Conservation (phyloP, 2,329 filamentous ascomycete genomes). For the Hymenoscyphus fructigenus region DNA sequence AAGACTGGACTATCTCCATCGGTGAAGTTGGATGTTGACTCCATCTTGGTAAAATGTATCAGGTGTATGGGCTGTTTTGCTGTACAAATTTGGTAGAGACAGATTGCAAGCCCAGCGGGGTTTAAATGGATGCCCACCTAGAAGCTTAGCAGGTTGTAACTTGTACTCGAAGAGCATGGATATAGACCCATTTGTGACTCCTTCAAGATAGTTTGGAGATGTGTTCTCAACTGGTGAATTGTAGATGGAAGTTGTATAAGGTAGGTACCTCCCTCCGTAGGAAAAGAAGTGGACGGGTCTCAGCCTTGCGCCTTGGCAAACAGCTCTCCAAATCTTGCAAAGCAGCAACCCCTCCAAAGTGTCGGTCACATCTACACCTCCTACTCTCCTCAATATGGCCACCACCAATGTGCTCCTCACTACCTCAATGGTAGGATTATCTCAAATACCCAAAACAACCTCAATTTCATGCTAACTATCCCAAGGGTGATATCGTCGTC, state of each 20-base stretch:
- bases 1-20: conserved; percentile 27
- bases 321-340: background rate
- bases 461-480: conserved; percentile 6
- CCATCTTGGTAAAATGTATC: conserved; percentile 18
- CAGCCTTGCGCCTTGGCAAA: conserved; percentile 2
- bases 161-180: background rate
- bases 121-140: background rate
- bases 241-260: background rate
- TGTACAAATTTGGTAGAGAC: background rate
- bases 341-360: background rate
- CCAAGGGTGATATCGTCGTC: conserved; percentile 75
- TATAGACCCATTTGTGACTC: background rate
- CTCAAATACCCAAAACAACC: background rate
- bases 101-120: background rate
- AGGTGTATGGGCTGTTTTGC: background rate
- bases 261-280: too few species aligned
- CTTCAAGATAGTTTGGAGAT: background rate
- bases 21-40: conserved; percentile 19
- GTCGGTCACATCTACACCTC: background rate
- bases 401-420: conserved; percentile 79
- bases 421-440: conserved; percentile 69
- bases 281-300: background rate
- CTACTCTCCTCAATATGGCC: conserved; percentile 53
- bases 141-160: background rate
- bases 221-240: background rate